Evolutionary conservation across 2,329 filamentous ascomycete genomes (phyloP), one percentile per base, ranked within the genome.

Genomic region (Nemania sp.): DNA sequence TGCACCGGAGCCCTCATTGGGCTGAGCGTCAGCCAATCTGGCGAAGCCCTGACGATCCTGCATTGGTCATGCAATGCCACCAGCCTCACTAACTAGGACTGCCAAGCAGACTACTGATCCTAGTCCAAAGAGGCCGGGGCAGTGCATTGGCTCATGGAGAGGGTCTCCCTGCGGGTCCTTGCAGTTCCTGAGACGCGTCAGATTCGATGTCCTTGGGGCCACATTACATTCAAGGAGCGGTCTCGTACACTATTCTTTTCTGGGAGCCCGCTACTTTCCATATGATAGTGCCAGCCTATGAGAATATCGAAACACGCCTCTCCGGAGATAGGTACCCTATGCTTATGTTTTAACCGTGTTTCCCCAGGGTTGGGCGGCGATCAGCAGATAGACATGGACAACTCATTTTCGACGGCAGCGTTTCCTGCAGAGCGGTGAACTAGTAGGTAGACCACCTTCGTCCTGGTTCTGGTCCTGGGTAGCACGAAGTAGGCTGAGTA

Each of bases 31-130:
- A 29, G 25, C 25, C 7, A 29, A 3, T 7, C 25, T 29, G 25
- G 4, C 25, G 25, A 29, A 29, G 25, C 4, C 13, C 29, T 5
- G 11, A 46, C 3, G 17, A 46, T 46, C 21, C 18, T 46, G 7
- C 13, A 25, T 11, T 10, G 11, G 20, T 5, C 32, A n/a, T n/a
- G n/a, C n/a, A n/a, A n/a, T n/a, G 15, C 32, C 45, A 7, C 15
- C 45, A 50, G 47, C 47, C 47, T 50, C 47, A 50, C 35, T 35
- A 35, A 50, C 47, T 35, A 32, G 47, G 47, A 20, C 32, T 37
- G 47, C 32, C 47, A 50, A 37, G 46, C n/a, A 49, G 47, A 3
- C 5, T 9, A 3, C 32, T 18, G 11, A 10, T 49, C 21, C 32
- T 35, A 21, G 5, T 20, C 18, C 42, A 10, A 45, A 45, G 13